These are phyloP conservation scores for Rugonectria rugulosa DNA, from an alignment of 2,329 filamentous ascomycete genomes.

Conservation along the genomic window DNA sequence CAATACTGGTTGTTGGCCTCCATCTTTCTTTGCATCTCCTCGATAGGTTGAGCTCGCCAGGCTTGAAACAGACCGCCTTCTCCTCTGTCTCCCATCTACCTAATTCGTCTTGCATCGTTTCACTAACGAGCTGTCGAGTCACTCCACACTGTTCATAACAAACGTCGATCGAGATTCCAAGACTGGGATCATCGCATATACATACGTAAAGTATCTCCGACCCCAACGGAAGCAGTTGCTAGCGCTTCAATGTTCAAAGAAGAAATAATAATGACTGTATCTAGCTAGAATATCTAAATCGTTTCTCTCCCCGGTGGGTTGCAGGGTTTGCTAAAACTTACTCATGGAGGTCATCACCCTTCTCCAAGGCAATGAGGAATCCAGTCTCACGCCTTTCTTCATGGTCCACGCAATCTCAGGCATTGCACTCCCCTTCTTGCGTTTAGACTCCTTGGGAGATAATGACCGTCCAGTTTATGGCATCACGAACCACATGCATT, in stretches of 20 bases:
- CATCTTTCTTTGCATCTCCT: not conserved
- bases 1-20: constrained; percentile 16
- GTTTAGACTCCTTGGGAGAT: constrained; percentile 29
- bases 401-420: constrained; percentile 35
- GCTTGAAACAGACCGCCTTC: not conserved
- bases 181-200: not conserved
- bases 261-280: not conserved
- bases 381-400: constrained; percentile 30
- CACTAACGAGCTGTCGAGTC: not conserved
- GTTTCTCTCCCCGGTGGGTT: constrained; percentile 9
- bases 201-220: constrained; percentile 16
- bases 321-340: not conserved
- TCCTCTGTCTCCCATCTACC: not conserved
- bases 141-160: not conserved
- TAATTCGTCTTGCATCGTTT: not conserved
- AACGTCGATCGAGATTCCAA: not conserved
- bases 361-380: constrained; percentile 31
- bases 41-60: not conserved
- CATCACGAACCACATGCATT: constrained; percentile 33
- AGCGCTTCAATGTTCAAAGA: not conserved
- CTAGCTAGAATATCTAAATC: not conserved
- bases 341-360: constrained; percentile 34
- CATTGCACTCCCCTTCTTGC: constrained; percentile 31
- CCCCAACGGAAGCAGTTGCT: constrained; percentile 1
- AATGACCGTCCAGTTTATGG: constrained; percentile 32